Percentiles rank a stretch among this genome's conserved stretches.
phyloP scores from a whole-genome alignment of 2,329 filamentous ascomycete genomes.

The Cytospora chrysosperma region DNA sequence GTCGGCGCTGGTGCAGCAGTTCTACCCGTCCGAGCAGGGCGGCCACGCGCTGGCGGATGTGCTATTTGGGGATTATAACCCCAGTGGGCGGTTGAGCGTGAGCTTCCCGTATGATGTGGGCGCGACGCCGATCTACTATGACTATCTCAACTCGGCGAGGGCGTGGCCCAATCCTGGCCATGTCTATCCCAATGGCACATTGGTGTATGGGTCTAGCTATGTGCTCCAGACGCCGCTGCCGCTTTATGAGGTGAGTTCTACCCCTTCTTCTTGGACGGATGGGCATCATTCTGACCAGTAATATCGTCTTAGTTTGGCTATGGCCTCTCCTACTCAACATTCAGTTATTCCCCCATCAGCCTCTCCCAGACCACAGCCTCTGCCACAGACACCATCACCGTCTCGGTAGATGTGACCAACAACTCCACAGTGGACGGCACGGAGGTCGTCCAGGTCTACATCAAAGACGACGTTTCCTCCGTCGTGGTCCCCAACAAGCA shows the following conservation, averaged over 20 bases:
- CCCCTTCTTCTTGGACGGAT: neutral
- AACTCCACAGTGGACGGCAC: slow-evolving; percentile 55
- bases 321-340: slow-evolving; percentile 64
- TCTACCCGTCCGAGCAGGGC: slow-evolving; percentile 70
- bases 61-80: slow-evolving; percentile 63
- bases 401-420: slow-evolving; percentile 63
- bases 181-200: slow-evolving; percentile 55
- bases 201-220: slow-evolving; percentile 65
- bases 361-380: slow-evolving; percentile 49
- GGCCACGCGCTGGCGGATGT: slow-evolving; percentile 66
- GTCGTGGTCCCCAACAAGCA: slow-evolving; percentile 64
- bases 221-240: slow-evolving; percentile 60
- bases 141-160: slow-evolving; percentile 68
- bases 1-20: slow-evolving; percentile 68
- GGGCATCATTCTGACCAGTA: too few species aligned
- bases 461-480: slow-evolving; percentile 60
- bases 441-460: slow-evolving; percentile 68
- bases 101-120: slow-evolving; percentile 68
- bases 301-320: slow-evolving; percentile 69
- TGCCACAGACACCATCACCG: slow-evolving; percentile 53
- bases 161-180: slow-evolving; percentile 51
- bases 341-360: slow-evolving; percentile 55
- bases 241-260: slow-evolving; percentile 46
- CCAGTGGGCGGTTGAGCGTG: slow-evolving; percentile 64
- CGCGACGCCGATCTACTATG: slow-evolving; percentile 68